phyloP scores from a whole-genome alignment of 108 stramenopile species.

The Aurantiochytrium sp. region DNA sequence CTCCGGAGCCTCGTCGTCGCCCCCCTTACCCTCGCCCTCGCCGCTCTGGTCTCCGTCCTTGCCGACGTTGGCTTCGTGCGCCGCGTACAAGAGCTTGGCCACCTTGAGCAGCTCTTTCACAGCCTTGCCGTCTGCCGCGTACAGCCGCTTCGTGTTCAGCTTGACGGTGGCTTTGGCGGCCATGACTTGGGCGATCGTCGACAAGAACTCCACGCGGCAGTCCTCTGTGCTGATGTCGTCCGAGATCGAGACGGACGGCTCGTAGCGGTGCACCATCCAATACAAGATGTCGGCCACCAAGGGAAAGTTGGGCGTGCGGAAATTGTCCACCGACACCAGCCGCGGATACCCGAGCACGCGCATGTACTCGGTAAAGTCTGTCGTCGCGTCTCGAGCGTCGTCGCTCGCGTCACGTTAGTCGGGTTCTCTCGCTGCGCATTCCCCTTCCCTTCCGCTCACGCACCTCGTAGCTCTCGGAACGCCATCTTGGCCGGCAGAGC shows the following conservation, averaged over 20 bases:
- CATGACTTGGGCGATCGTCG: constrained; percentile 44
- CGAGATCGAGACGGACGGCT: constrained; percentile 57
- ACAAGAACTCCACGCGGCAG: constrained; percentile 69
- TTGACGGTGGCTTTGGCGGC: constrained; percentile 50
- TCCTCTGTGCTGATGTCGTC: constrained; percentile 67
- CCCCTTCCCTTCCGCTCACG: no score
- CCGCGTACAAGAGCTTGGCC: constrained; percentile 58
- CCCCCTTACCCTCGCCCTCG: background rate
- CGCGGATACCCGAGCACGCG: constrained; percentile 68
- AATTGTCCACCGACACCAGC: constrained; percentile 65
- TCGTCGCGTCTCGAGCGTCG: no score
- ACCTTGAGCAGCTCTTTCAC: constrained; percentile 71
- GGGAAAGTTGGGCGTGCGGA: constrained; percentile 70
- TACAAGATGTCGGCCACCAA: constrained; percentile 67
- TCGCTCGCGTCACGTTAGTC: no score
- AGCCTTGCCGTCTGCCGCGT: constrained; percentile 69
- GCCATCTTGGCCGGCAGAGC: constrained; percentile 47
- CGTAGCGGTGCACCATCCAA: constrained; percentile 74
- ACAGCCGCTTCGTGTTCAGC: constrained; percentile 68
- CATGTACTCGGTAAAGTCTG: constrained; percentile 71
- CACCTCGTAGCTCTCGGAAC: constrained; percentile 46
- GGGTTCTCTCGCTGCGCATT: no score
- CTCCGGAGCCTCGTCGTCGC: background rate
- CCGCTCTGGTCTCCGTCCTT: background rate
- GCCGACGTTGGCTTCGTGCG: constrained; percentile 42